phyloP scores from a whole-genome alignment of 108 stramenopile species.

The Cyclotella cryptica region DNA sequence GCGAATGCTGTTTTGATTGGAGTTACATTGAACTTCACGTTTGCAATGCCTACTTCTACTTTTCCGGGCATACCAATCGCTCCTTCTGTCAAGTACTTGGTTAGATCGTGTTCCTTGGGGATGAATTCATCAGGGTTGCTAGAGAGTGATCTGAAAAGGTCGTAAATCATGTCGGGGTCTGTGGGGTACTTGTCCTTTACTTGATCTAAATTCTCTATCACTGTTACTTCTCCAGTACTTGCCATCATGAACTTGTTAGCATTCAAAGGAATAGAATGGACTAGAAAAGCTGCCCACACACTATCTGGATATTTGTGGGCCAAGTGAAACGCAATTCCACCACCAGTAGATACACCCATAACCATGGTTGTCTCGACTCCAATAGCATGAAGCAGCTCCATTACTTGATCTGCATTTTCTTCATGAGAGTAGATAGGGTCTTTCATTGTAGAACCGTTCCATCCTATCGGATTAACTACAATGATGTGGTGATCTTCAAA shows the following conservation, averaged over 20 bases:
- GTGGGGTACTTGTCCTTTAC: neutral
- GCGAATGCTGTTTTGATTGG: slow-evolving; percentile 31
- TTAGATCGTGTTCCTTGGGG: slow-evolving; percentile 14
- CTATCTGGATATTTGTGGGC: slow-evolving; percentile 28
- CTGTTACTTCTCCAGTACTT: neutral
- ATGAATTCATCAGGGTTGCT: slow-evolving; percentile 18
- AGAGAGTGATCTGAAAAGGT: slow-evolving; percentile 29
- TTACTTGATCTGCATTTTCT: slow-evolving; percentile 26
- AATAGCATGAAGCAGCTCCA: slow-evolving; percentile 18
- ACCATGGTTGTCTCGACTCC: slow-evolving; percentile 24
- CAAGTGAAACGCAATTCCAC: slow-evolving; percentile 35
- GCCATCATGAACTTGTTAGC: slow-evolving; percentile 5
- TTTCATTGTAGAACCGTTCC: slow-evolving; percentile 36
- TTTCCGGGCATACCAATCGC: slow-evolving; percentile 27
- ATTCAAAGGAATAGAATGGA: slow-evolving; percentile 34
- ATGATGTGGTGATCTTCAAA: slow-evolving; percentile 43
- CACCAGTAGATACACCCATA: slow-evolving; percentile 34
- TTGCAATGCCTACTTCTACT: slow-evolving; percentile 20
- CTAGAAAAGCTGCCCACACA: slow-evolving; percentile 36
- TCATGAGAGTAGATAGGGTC: slow-evolving; percentile 25
- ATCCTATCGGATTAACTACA: slow-evolving; percentile 34
- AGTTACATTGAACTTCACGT: slow-evolving; percentile 34
- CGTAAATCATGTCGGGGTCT: slow-evolving; percentile 19
- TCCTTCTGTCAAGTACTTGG: slow-evolving; percentile 13
- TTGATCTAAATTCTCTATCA: neutral